Percentiles rank a stretch among this genome's conserved stretches.
phyloP scores from a whole-genome alignment of 768 basidiomycete species.

The Austroboletus eburneus region DNA sequence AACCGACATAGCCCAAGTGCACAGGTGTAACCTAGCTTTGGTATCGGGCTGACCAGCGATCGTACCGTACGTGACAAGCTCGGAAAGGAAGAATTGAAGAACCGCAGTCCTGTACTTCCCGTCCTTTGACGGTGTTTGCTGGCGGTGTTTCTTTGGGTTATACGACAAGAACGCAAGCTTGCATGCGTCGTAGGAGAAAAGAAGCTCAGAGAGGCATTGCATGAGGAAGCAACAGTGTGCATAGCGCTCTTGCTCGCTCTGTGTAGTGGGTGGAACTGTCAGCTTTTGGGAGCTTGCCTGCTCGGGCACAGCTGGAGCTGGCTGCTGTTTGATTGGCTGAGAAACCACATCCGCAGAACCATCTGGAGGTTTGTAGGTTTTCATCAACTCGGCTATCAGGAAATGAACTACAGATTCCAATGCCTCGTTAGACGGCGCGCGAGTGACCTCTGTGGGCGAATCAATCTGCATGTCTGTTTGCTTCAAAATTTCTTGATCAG shows the following conservation, averaged over 20 bases:
- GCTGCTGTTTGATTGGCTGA: slow-evolving; percentile 15
- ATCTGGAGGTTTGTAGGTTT: slow-evolving; percentile 49
- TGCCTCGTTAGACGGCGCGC: slow-evolving; percentile 36
- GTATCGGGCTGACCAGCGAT: slow-evolving; percentile 59
- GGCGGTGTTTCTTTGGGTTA: slow-evolving; percentile 55
- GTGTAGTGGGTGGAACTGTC: slow-evolving; percentile 6
- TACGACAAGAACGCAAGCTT: slow-evolving; percentile 85
- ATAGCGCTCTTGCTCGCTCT: slow-evolving; percentile 28
- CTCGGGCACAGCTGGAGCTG: slow-evolving; percentile 6
- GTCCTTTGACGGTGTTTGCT: slow-evolving; percentile 63
- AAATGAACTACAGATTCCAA: slow-evolving; percentile 63
- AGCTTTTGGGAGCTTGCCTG: slow-evolving; percentile 17
- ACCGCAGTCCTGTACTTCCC: slow-evolving; percentile 61
- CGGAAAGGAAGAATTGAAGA: slow-evolving; percentile 76
- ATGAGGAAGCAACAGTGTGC: slow-evolving; percentile 79
- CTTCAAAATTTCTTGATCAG: slow-evolving; percentile 16
- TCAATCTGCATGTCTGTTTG: slow-evolving; percentile 62
- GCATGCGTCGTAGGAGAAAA: slow-evolving; percentile 91
- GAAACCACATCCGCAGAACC: slow-evolving; percentile 15
- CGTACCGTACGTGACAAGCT: slow-evolving; percentile 74
- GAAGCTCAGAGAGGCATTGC: slow-evolving; percentile 86
- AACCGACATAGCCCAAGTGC: slow-evolving; percentile 87
- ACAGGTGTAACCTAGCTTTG: slow-evolving; percentile 56
- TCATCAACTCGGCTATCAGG: slow-evolving; percentile 68
- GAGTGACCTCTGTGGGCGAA: slow-evolving; percentile 19